Conservation (phyloP, 306 rosid genomes). For the Fragaria ananassa region DNA sequence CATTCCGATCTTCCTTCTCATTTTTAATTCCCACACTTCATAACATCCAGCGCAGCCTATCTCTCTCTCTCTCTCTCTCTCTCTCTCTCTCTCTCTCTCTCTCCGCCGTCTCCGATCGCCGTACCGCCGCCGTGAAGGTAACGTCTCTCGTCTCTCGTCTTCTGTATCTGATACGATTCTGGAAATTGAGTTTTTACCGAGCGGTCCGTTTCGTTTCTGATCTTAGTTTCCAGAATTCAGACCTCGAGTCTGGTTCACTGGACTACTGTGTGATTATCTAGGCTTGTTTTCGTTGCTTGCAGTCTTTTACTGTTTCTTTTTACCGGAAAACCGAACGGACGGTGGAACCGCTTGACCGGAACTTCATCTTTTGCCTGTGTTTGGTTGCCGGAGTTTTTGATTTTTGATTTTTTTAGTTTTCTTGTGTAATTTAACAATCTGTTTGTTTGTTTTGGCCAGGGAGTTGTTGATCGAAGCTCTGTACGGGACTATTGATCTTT, state of each 20-base stretch:
- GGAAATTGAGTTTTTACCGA: conserved; percentile 2
- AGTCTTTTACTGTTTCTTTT: neutral
- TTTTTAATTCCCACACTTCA: conserved; percentile 6
- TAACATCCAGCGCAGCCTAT: conserved; percentile 22
- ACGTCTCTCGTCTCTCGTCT: neutral
- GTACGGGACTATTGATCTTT: neutral
- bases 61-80: conserved; percentile 28
- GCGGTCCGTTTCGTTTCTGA: conserved; percentile 23
- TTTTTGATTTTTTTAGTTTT: neutral
- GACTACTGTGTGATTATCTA: conserved; percentile 3
- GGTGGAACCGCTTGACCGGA: neutral
- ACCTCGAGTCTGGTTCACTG: neutral
- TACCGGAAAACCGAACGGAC: conserved; percentile 5
- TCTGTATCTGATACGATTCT: conserved; percentile 34
- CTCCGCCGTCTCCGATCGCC: conserved; percentile 16
- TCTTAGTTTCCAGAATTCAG: neutral
- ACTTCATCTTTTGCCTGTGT: neutral
- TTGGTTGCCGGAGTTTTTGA: neutral
- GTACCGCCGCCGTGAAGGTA: conserved; percentile 25
- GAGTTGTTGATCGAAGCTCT: conserved; percentile 13
- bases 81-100: conserved; percentile 30
- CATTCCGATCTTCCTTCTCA: conserved; percentile 9
- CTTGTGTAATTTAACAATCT: neutral
- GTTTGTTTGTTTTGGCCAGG: neutral
- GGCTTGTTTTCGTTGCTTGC: neutral